These are phyloP conservation scores for Epithele typhae DNA, from an alignment of 768 basidiomycete genomes.

Conservation along the genomic window DNA sequence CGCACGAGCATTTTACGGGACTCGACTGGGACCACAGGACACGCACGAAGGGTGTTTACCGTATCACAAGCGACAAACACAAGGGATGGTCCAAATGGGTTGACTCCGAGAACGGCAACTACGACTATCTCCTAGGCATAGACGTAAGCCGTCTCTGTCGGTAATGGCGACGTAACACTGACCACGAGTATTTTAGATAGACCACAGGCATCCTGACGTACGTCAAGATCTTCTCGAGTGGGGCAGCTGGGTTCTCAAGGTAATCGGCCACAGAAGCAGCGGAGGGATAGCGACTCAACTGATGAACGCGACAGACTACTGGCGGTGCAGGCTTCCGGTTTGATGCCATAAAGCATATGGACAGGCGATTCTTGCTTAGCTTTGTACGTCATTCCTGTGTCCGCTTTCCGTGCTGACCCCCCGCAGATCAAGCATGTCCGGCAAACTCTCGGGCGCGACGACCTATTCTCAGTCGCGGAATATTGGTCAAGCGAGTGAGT, in stretches of 20 bases:
- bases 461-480: slow-evolving; percentile 71
- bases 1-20: slow-evolving; percentile 75
- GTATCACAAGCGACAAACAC: slow-evolving; percentile 60
- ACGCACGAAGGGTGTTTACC: slow-evolving; percentile 60
- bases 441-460: slow-evolving; percentile 35
- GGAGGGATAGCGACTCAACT: too few relatives aligned
- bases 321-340: slow-evolving; percentile 74
- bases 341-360: slow-evolving; percentile 91
- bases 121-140: slow-evolving; percentile 75
- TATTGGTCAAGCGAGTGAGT: slow-evolving; percentile 76
- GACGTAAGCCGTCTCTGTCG: slow-evolving; percentile 47
- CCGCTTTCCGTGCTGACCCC: not conserved
- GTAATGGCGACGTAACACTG: not conserved
- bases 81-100: slow-evolving; percentile 82
- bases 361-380: slow-evolving; percentile 58
- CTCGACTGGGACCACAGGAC: slow-evolving; percentile 81
- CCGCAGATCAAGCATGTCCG: slow-evolving; percentile 43
- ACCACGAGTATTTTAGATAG: slow-evolving; percentile 1
- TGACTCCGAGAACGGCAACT: slow-evolving; percentile 82
- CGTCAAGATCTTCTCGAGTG: slow-evolving; percentile 69
- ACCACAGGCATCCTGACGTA: slow-evolving; percentile 75
- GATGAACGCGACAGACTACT: too few relatives aligned
- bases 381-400: slow-evolving; percentile 49
- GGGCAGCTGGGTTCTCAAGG: slow-evolving; percentile 74
- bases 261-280: slow-evolving; percentile 19